phyloP scores from a whole-genome alignment of 306 rosid species.

The Spatholobus suberectus region DNA sequence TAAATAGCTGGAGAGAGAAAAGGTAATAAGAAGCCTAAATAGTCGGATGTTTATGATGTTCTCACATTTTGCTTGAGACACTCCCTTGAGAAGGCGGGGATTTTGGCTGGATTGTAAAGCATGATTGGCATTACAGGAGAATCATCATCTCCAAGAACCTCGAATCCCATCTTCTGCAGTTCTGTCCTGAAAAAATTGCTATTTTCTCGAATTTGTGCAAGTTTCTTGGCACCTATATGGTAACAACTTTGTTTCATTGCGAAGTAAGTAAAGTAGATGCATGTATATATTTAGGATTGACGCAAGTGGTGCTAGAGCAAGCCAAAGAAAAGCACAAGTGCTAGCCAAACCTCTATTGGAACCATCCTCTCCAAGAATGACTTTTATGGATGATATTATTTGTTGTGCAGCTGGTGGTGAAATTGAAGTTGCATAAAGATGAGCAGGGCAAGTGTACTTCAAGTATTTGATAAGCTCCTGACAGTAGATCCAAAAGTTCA shows the following conservation, averaged over 20 bases:
- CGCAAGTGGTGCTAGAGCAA: neutral
- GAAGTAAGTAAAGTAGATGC: neutral
- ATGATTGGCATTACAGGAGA: constrained; percentile 87
- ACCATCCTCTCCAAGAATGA: constrained; percentile 88
- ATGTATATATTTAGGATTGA: neutral
- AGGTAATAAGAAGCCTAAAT: neutral
- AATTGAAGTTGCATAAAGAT: constrained; percentile 82
- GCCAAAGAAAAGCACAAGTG: neutral
- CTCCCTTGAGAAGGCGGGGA: constrained; percentile 86
- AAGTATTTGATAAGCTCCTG: constrained; percentile 76
- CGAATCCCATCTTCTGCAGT: constrained; percentile 83
- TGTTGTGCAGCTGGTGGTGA: constrained; percentile 91
- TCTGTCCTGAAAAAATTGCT: constrained; percentile 85
- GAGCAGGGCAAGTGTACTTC: constrained; percentile 81
- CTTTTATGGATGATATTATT: constrained; percentile 74
- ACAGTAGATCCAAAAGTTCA: neutral
- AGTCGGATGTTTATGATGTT: neutral
- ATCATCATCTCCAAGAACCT: constrained; percentile 73
- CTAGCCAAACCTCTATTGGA: constrained; percentile 69
- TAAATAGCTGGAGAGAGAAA: neutral
- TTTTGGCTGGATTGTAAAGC: constrained; percentile 87
- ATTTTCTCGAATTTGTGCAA: constrained; percentile 72
- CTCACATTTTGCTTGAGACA: constrained; percentile 83
- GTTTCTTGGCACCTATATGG: constrained; percentile 73
- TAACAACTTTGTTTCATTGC: constrained; percentile 24